A percentile compares a stretch with the other conserved stretches of the same genome.
Evolutionary conservation across 371 early-diverging fungal species (phyloP).

Genomic region (Mucor saturninus): DNA sequence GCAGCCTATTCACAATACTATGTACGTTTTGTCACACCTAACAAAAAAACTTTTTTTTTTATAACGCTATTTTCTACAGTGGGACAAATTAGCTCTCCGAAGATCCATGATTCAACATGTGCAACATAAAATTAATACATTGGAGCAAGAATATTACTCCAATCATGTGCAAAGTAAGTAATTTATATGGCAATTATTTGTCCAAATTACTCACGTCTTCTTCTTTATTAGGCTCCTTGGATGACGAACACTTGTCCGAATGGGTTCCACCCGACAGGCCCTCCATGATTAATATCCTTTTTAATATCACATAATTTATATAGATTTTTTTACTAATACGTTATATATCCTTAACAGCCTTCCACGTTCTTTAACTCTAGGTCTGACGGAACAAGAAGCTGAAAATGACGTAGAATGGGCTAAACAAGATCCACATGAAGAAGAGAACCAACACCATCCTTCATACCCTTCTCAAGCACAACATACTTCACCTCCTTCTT

Average conservation of each 20-base stretch:
- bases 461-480: conserved; percentile 2
- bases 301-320: background rate
- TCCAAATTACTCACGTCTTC: background rate
- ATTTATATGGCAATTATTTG: background rate
- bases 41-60: background rate
- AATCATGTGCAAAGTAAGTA: conserved; percentile 35
- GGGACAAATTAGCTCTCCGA: conserved; percentile 37
- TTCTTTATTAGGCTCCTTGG: conserved; percentile 32
- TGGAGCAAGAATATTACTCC: conserved; percentile 41
- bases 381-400: conserved; percentile 35
- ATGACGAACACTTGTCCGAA: conserved; percentile 38
- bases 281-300: conserved; percentile 45
- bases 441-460: conserved; percentile 7
- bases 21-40: conserved; percentile 15
- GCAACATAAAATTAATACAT: conserved; percentile 32
- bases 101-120: conserved; percentile 39
- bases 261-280: conserved; percentile 48
- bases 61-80: conserved; percentile 20
- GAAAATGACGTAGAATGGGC: conserved; percentile 37
- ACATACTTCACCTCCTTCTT: background rate
- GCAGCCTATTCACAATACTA: conserved; percentile 38
- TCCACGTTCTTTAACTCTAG: conserved; percentile 44
- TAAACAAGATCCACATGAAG: conserved; percentile 18
- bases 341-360: conserved; percentile 13
- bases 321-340: conserved; percentile 6